Base-by-base conservation (phyloP, 306 rosid genomes). In the Ormosia emarginata region DNA sequence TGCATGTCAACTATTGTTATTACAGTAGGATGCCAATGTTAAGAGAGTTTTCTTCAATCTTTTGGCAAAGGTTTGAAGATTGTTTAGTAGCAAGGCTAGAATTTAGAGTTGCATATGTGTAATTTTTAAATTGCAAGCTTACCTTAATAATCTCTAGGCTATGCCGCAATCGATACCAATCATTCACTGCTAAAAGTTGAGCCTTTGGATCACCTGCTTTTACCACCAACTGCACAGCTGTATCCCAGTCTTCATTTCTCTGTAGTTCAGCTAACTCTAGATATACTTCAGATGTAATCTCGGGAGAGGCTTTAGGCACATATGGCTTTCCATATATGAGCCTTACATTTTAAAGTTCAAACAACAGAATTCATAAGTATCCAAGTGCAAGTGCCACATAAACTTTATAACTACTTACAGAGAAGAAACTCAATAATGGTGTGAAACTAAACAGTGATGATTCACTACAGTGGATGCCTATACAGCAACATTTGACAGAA, bases 81-180 rank as follows among this genome's bases (percentile, higher is more conserved):
- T 9, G 14, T 7, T 18, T 56, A n/a, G 74, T 67, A 67, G 63
- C 64, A 43, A 62, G 52, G 32, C 7, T 36, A 34, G 74, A 69
- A 55, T 75, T 80, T 40, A 73, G 58, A 63, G 65, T 52, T 82
- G 17, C 40, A 41, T 13, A 50, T 4, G 59, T 18, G 70, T 30
- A 77, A 76, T 55, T 75, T 55, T 70, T 30, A 70, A 79, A 71
- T 41, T 6, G 63, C 41, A 58, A 81, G 79, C 83, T 55, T 78
- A 92, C 99, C 97, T 88, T 93, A 74, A 93, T 85, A 77, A 95
- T 90, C 88, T 93, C 99, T 63, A 91, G 92, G 90, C 98, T 88
- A 59, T 93, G 94, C 85, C 88, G 91, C 79, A 93, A 83, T n/a
- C 94, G 87, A 53, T 93, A 95, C 99, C 99, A 92, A 84, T 95